Base-by-base conservation (phyloP, 2,329 filamentous ascomycete genomes). In the Daldinia eschscholtzii region DNA sequence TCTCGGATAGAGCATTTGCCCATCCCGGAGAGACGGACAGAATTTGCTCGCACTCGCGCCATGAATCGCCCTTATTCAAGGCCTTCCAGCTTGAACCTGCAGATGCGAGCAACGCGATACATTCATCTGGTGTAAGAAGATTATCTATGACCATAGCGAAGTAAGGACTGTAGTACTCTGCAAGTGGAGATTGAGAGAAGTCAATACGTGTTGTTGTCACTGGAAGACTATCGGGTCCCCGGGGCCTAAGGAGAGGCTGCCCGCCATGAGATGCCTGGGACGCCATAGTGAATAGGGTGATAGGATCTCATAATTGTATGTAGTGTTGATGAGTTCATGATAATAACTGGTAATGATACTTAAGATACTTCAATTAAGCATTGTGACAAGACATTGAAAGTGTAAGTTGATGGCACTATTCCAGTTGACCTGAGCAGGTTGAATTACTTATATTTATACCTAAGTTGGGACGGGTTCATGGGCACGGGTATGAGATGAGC, bases 141-240 rank as follows among this genome's bases (percentile, higher is more conserved):
- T 75, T 75, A 57, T 76, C 74, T 48, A 76, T 68, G 18, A 70
- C 66, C 68, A 76, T 66, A 37, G 74, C 74, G 39, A 76, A 75
- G 62, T 71, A 75, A 23, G 69, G 68, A 46, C 59, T 48, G 37
- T 76, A 76, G 44, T 76, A 64, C 15, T 67, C 71, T 26, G 72
- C 70, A 6, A 76, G 62, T 0, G 70, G 67, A 5, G 73, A 71
- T 13, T 70, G 57, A 18, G 71, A 69, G 41, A 77, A 77, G 41
- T 76, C 64, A 48, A 76, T 72, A 13, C 65, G 71, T 20, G 65
- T 73, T n/a, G 55, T 61, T 12, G 44, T 61, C 44, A 69, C 53
- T 4, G 57, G 57, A 64, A 55, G 65, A 18, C 59, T 56, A 23
- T 70, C 28, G 9, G 70, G 71, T 10, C 55, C 39, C n/a, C 42